Conservation (phyloP, 495 filamentous ascomycete species). For the Cercophora samala region DNA sequence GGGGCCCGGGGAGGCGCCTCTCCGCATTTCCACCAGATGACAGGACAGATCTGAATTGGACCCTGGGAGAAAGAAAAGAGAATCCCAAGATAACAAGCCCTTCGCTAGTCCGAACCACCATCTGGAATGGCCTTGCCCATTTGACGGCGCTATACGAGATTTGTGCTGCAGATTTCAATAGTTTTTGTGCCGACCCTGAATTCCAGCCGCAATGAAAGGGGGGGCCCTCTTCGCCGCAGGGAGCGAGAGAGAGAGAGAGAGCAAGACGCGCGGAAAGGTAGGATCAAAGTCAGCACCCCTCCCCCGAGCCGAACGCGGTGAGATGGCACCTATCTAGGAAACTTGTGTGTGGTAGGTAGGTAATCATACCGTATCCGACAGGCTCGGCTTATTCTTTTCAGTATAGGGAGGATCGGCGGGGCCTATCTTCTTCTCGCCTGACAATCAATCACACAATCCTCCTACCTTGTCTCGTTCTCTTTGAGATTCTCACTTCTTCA, state of each 20-base stretch:
- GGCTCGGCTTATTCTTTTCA: background rate
- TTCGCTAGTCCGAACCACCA: background rate
- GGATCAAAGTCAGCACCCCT: background rate
- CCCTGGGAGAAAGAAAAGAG: too few relatives aligned
- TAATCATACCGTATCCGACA: background rate
- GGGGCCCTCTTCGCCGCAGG: too few relatives aligned
- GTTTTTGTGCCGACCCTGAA: slow-evolving; percentile 1
- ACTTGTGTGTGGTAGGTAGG: too few relatives aligned
- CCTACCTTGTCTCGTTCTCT: too few relatives aligned
- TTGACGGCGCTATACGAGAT: background rate
- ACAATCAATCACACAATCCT: background rate
- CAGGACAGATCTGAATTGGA: too few relatives aligned
- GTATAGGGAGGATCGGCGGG: background rate
- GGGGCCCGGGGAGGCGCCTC: background rate
- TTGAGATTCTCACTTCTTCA: background rate
- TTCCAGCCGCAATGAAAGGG: slow-evolving; percentile 2
- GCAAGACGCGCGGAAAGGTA: background rate
- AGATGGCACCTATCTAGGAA: background rate
- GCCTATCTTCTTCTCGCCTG: background rate
- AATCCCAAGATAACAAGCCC: too few relatives aligned
- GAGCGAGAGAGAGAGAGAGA: too few relatives aligned
- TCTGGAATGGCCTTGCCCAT: background rate
- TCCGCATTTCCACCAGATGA: background rate
- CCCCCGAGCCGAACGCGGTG: background rate
- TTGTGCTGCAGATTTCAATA: slow-evolving; percentile 2